These are phyloP conservation scores for Calonectria honghensis DNA, from an alignment of 2,329 filamentous ascomycete species.

Conservation along the genomic window DNA sequence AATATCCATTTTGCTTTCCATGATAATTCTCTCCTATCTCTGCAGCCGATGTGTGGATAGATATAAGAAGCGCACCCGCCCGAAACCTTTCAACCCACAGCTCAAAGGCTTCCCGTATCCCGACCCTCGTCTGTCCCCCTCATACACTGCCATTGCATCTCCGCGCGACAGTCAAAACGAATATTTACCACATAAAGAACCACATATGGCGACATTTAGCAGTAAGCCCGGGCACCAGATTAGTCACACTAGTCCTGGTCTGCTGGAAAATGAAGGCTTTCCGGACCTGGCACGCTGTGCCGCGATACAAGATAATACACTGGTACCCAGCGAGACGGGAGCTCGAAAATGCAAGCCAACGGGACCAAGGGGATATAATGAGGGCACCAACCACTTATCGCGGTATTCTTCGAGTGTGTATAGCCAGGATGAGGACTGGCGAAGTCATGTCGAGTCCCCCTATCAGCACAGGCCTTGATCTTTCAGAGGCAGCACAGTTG, in stretches of 20 bases:
- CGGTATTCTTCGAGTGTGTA: not conserved
- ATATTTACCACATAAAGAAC: not conserved
- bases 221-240: no score
- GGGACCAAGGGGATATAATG: no score
- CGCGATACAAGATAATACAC: not conserved
- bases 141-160: not conserved
- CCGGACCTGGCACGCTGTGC: not conserved
- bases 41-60: not conserved
- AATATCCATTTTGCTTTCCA: not conserved
- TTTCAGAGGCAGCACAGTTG: not conserved
- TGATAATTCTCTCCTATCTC: not conserved
- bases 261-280: not conserved
- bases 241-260: no score
- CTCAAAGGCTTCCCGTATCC: slow-evolving; percentile 2
- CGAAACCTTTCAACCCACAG: not conserved
- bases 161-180: no score
- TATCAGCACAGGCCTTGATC: not conserved
- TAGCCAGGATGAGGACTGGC: not conserved
- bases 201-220: no score
- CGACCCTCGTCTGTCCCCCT: not conserved
- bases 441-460: not conserved
- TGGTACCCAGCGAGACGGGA: no score
- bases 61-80: not conserved
- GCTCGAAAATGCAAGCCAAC: not conserved
- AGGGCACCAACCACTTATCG: not conserved